Conservation (phyloP, 2,329 filamentous ascomycete species). For the Mollisia scopiformis region DNA sequence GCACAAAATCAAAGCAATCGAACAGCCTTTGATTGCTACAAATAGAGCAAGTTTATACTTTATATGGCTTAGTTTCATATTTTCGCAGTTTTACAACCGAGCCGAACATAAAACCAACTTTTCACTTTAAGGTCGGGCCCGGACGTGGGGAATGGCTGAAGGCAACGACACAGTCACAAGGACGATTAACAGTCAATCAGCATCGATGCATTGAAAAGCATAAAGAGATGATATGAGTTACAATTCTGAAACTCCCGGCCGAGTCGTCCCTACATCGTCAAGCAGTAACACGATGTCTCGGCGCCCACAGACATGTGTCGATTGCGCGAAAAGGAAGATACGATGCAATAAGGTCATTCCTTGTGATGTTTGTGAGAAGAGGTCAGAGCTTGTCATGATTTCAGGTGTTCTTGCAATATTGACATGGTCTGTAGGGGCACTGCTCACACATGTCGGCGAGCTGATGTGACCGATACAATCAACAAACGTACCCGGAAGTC, state of each 20-base stretch:
- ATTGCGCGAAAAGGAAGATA: conserved; percentile 38
- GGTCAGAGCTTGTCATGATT: too few species aligned
- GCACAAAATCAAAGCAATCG: too few species aligned
- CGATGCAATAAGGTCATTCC: conserved; percentile 46
- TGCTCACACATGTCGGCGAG: conserved; percentile 28
- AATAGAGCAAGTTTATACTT: too few species aligned
- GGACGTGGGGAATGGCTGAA: too few species aligned
- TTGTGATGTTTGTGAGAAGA: conserved; percentile 43
- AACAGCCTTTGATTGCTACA: too few species aligned
- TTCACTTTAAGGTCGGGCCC: too few species aligned
- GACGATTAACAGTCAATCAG: neutral
- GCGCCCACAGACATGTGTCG: conserved; percentile 34
- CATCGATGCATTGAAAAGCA: neutral
- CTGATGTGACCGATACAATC: conserved; percentile 12
- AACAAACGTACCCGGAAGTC: conserved; percentile 6
- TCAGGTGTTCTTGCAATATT: conserved; percentile 10
- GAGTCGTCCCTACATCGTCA: too few species aligned
- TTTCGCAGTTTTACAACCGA: too few species aligned
- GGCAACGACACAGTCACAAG: too few species aligned
- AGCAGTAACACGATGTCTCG: conserved; percentile 19
- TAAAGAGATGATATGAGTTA: too few species aligned
- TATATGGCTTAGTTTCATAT: too few species aligned
- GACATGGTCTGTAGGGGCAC: conserved; percentile 12
- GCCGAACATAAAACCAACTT: too few species aligned
- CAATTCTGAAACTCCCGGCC: neutral